Base-by-base conservation (phyloP, 2,329 filamentous ascomycete species). In the Chrysoporthe puriensis region DNA sequence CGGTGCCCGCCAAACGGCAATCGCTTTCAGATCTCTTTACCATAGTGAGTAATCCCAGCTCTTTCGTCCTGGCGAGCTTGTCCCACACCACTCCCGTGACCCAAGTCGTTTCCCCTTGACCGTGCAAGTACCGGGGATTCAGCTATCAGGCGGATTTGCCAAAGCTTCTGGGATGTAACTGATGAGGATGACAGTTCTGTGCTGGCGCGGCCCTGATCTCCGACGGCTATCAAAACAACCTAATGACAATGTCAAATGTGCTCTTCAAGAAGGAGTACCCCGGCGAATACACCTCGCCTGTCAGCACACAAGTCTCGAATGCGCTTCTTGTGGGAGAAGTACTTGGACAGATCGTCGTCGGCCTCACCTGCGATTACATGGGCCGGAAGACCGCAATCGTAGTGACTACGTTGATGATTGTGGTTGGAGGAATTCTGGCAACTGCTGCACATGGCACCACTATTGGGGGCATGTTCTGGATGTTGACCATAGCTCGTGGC, bases 291-390 rank as follows among this genome's bases (percentile, higher is more conserved):
- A 82, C 82, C 26, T 76, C 73, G 13, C 72, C 77, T 13, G 83
- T 85, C 72, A 83, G 84, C 72, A 79, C 81, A 2, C 79, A 85
- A 6, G 59, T 62, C n/a, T 62, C 59, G 2, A 14, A 36, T 36
- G 40, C 57, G 32, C 85, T 84, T 69, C 77, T 87, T 5, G 81
- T 87, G 62, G 86, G 86, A 59, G 82, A 85, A 75, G 85, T 86
- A 66, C 75, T 86, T 62, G 85, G 85, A 62, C 88, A 87, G 81
- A 74, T 87, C 8, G 76, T 81, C 70, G 86, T 87, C 67, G 84
- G 85, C 7, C 75, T 81, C 11, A 72, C 83, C 7, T 82, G 84
- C 69, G 84, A 70, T n/a, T 66, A 70, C 46, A 63, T 70, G 18
- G 69, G 69, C 42, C 69, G 69, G 4, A 70, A 70, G 43, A 70